Conservation (phyloP, 441 rosid species). For the Theobroma grandiflorum region DNA sequence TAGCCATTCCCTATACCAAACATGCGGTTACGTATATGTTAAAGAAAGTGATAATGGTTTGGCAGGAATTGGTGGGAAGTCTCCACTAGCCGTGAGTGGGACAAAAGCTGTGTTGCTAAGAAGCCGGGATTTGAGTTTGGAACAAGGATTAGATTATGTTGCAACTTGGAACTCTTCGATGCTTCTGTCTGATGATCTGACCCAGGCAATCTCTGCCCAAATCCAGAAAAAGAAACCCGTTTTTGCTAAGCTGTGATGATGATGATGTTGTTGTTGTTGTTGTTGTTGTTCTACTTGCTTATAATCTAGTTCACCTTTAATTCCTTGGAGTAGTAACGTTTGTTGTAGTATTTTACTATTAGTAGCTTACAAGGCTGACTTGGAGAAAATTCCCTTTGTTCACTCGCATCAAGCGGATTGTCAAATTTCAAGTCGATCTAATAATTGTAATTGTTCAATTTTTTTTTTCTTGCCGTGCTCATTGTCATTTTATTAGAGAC, state of each 20-base stretch:
- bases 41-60: background rate
- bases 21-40: too few relatives aligned
- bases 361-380: background rate
- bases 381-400: too few relatives aligned
- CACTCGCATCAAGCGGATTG: background rate
- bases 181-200: constrained; percentile 78
- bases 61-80: constrained; percentile 74
- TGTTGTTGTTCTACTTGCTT: background rate
- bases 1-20: too few relatives aligned
- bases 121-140: constrained; percentile 73
- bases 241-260: constrained; percentile 74
- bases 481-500: background rate
- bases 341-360: too few relatives aligned
- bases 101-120: constrained; percentile 72
- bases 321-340: too few relatives aligned
- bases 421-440: background rate
- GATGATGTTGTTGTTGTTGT: background rate
- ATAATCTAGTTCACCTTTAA: too few relatives aligned
- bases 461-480: background rate
- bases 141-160: constrained; percentile 85
- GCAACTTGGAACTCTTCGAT: constrained; percentile 91
- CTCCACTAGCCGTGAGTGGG: constrained; percentile 84
- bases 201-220: constrained; percentile 65
- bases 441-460: too few relatives aligned
- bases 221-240: constrained; percentile 60